Evolutionary conservation across 768 basidiomycete genomes (phyloP), one percentile per base, ranked within the genome.

Genomic region (Pulveroboletus frians): DNA sequence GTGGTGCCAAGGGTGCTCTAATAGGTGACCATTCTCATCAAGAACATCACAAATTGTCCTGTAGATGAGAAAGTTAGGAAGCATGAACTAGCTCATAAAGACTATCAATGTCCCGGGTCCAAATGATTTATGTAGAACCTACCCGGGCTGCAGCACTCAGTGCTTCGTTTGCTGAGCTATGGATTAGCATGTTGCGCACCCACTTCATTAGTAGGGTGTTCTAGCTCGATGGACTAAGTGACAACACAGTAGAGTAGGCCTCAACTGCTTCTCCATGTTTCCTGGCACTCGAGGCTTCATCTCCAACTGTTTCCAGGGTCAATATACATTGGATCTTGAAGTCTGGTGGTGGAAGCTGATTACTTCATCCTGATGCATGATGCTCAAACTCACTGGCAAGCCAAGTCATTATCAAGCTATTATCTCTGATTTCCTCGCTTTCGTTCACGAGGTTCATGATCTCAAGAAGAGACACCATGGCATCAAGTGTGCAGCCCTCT

Each of bases 171-270:
- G 3, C 27, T 13, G 50, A 20, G 27, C 31, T 9, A 17, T 3
- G 20, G 23, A 23, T 8, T 14, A 53, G 17, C 9, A 10, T 5
- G 1, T 4, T 15, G 9, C 7, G 23, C 3, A 17, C 46, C 50
- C 50, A 53, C 18, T 54, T 43, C 1, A 11, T 15, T 8, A 35
- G 17, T 0, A 43, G 1, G 13, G 8, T 9, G 8, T n/a, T 15
- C 1, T 11, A 23, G 0, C 26, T 14, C 2, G 20, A 23, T 3
- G 30, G 20, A 31, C 38, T 6, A n/a, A 57, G 39, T 0, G 27
- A 39, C 5, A 57, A 20, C 2, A 46, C 51, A 10, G 10, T 34
- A 0, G 47, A 46, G 29, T 57, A 57, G 6, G 47, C 39, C 1
- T 4, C 10, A 11, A 45, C 9, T 4, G 46, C 47, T 20, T 49